These are phyloP conservation scores for Trichosphaerium sp. DNA, from an alignment of 78 protist species.

Conservation along the genomic window DNA sequence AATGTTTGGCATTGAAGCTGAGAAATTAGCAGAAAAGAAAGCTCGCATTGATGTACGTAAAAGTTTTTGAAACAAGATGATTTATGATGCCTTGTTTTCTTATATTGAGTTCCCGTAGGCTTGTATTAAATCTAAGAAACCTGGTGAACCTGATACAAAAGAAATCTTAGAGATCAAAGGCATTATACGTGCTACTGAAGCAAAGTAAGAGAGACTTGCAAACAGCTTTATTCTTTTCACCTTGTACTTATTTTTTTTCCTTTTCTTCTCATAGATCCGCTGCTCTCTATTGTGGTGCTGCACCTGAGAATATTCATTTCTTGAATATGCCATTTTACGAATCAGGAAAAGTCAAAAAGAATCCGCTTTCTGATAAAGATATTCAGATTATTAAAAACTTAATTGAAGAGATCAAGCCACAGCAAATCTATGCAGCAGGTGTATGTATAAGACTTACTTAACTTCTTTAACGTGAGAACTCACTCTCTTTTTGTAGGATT, in stretches of 20 bases:
- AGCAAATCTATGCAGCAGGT: background rate
- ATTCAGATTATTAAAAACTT: slow-evolving; percentile 48
- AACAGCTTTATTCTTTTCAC: too few species aligned
- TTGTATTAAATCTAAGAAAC: too few species aligned
- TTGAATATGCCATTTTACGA: slow-evolving; percentile 69
- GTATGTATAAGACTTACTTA: background rate
- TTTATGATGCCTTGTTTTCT: slow-evolving; percentile 19
- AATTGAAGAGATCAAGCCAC: slow-evolving; percentile 35
- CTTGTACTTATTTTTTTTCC: too few species aligned
- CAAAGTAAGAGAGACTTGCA: too few species aligned
- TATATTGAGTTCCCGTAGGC: slow-evolving; percentile 1
- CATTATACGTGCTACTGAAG: slow-evolving; percentile 53
- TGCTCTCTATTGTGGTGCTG: too few species aligned
- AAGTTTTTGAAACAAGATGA: slow-evolving; percentile 14
- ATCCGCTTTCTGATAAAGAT: slow-evolving; percentile 58
- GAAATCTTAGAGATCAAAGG: slow-evolving; percentile 51
- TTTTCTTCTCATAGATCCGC: too few species aligned
- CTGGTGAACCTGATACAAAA: too few species aligned
- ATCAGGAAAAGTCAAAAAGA: slow-evolving; percentile 65
- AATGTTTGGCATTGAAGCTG: slow-evolving; percentile 1
- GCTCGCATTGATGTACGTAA: background rate
- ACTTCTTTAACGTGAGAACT: background rate
- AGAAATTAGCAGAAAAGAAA: background rate
- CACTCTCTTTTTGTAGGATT: slow-evolving; percentile 68
- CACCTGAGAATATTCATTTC: slow-evolving; percentile 44